Conservation (phyloP, 2,329 filamentous ascomycete species). For the Pseudogymnoascus sp. region DNA sequence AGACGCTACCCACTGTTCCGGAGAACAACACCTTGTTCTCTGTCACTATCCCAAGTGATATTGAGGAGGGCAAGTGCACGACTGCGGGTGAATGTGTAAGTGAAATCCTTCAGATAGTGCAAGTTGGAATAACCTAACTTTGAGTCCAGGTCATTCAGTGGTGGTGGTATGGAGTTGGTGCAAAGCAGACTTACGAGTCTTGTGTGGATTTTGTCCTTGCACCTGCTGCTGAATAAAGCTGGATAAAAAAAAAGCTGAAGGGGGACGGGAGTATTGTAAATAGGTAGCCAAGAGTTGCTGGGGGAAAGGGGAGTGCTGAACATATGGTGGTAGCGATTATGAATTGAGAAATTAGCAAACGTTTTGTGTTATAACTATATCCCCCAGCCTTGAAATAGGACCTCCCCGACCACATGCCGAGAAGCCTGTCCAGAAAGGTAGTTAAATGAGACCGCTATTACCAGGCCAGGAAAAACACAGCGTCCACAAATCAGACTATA, state of each 20-base stretch:
- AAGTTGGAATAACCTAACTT: conserved; percentile 19
- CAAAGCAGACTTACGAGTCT: conserved; percentile 50
- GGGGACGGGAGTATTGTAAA: not conserved
- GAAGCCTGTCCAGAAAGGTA: too few species aligned
- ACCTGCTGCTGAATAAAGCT: not conserved
- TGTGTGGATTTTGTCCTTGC: conserved; percentile 43
- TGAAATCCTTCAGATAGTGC: not conserved
- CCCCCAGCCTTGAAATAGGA: too few species aligned
- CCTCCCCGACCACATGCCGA: too few species aligned
- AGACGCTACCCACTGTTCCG: conserved; percentile 35
- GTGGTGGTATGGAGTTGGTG: conserved; percentile 43
- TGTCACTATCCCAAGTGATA: conserved; percentile 45
- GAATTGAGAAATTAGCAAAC: not conserved
- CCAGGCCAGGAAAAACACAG: too few species aligned
- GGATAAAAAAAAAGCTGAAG: not conserved
- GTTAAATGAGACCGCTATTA: too few species aligned
- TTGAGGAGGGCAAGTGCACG: conserved; percentile 34
- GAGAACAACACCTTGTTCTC: conserved; percentile 42
- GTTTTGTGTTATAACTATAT: too few species aligned
- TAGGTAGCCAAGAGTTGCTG: not conserved
- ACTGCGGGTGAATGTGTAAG: conserved; percentile 23
- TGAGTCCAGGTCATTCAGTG: conserved; percentile 48
- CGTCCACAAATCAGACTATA: too few species aligned
- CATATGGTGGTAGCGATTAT: not conserved
- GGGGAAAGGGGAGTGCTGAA: not conserved